Conservation (phyloP, 495 filamentous ascomycete species). For the Xylaria curta region DNA sequence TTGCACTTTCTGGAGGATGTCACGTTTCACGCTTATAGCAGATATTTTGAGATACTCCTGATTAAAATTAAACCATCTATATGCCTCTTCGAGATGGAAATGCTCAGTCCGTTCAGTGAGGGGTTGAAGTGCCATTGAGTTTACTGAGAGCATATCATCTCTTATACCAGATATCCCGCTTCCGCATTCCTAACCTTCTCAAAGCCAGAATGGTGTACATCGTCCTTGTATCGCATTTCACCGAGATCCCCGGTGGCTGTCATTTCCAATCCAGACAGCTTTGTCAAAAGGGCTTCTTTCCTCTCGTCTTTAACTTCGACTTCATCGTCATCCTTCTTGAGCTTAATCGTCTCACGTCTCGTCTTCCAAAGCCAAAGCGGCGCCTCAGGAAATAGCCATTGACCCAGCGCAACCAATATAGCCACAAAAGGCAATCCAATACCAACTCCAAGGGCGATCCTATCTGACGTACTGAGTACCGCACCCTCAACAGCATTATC, state of each 20-base stretch:
- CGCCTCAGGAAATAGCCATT: too few species aligned
- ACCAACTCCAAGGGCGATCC: too few species aligned
- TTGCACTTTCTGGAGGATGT: too few species aligned
- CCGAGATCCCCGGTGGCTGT: background rate
- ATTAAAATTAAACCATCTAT: background rate
- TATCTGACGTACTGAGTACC: too few species aligned
- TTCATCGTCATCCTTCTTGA: background rate
- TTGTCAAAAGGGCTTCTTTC: background rate
- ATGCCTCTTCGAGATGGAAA: background rate
- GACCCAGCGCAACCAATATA: too few species aligned
- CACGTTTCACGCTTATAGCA: background rate
- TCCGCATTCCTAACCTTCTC: background rate
- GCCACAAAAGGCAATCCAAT: too few species aligned
- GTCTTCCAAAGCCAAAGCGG: slow-evolving; percentile 3
- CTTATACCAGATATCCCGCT: background rate
- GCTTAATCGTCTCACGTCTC: background rate
- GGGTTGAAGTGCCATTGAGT: background rate
- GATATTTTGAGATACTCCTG: background rate
- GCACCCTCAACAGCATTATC: too few species aligned
- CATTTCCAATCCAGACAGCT: background rate
- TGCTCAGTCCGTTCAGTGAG: background rate
- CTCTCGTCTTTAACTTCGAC: background rate
- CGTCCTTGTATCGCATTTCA: background rate
- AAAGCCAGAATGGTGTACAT: background rate
- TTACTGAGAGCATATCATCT: background rate